phyloP scores from a whole-genome alignment of 2,329 filamentous ascomycete genomes.

The Beauveria asiatica region DNA sequence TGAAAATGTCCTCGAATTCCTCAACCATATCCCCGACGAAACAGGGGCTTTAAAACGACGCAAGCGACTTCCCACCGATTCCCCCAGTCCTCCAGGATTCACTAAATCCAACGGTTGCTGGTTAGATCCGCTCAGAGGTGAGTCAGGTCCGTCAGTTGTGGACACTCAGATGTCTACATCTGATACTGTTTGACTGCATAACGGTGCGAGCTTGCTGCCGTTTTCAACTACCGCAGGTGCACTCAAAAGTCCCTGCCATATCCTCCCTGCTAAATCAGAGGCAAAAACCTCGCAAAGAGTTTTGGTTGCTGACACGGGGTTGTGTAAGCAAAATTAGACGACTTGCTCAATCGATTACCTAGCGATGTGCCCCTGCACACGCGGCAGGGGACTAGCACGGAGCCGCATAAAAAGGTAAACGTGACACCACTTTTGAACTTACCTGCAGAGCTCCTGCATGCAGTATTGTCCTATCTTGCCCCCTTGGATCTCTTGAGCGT shows the following conservation, averaged over 20 bases:
- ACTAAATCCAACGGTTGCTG: conserved; percentile 8
- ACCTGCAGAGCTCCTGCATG: conserved; percentile 66
- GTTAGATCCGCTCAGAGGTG: conserved; percentile 10
- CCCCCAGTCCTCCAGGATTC: conserved; percentile 6
- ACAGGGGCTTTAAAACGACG: conserved; percentile 3
- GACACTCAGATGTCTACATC: background rate
- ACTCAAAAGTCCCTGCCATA: background rate
- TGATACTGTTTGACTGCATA: background rate
- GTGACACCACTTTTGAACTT: conserved; percentile 41
- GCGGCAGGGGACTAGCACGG: background rate
- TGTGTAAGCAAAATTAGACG: conserved; percentile 4
- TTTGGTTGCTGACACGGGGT: conserved; percentile 3
- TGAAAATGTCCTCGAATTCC: conserved; percentile 24
- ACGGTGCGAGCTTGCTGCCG: background rate
- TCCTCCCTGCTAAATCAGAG: background rate
- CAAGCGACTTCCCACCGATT: background rate
- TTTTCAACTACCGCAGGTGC: background rate
- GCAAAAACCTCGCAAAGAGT: background rate
- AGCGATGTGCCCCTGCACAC: conserved; percentile 3
- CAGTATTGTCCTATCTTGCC: conserved; percentile 59
- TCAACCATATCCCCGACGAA: conserved; percentile 21
- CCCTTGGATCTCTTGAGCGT: conserved; percentile 54
- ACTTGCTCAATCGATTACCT: conserved; percentile 5
- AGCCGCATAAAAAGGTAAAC: conserved; percentile 1
- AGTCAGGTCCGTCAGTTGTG: background rate